Percentiles rank a stretch among this genome's conserved stretches.
Conservation (phyloP, 78 protist species). For the Cavenderia fasciculata region DNA sequence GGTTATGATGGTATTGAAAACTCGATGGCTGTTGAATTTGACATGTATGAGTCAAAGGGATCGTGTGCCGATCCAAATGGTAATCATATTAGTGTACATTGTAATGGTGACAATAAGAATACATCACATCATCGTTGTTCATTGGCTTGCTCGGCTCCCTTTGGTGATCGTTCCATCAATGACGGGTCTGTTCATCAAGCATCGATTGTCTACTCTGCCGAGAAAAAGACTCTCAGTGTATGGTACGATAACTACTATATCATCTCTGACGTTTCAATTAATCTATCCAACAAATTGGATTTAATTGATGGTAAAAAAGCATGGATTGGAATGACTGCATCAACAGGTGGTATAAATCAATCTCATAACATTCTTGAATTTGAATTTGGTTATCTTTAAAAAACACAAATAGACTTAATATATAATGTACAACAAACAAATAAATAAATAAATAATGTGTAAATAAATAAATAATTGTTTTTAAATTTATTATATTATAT, state of each 20-base stretch:
- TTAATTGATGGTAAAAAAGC: constrained; percentile 3
- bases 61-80: constrained; percentile 68
- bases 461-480: too few species aligned
- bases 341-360: constrained; percentile 84
- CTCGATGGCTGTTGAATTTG: constrained; percentile 80
- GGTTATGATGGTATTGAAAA: constrained; percentile 76
- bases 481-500: too few species aligned
- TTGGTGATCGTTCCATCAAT: constrained; percentile 5
- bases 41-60: constrained; percentile 38
- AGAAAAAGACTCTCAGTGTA: background rate
- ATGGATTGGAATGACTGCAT: constrained; percentile 75
- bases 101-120: constrained; percentile 5
- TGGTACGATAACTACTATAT: constrained; percentile 45
- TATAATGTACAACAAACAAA: too few species aligned
- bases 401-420: too few species aligned
- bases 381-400: constrained; percentile 14
- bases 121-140: constrained; percentile 64
- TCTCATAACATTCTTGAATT: constrained; percentile 42
- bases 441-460: too few species aligned
- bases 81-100: constrained; percentile 56
- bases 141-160: constrained; percentile 1
- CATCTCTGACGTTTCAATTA: background rate
- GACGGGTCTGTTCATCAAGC: constrained; percentile 48
- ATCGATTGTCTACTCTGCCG: background rate
- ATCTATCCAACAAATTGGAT: background rate